These are phyloP conservation scores for Chaetomium cochliodes DNA, from an alignment of 495 filamentous ascomycete species.

Conservation along the genomic window DNA sequence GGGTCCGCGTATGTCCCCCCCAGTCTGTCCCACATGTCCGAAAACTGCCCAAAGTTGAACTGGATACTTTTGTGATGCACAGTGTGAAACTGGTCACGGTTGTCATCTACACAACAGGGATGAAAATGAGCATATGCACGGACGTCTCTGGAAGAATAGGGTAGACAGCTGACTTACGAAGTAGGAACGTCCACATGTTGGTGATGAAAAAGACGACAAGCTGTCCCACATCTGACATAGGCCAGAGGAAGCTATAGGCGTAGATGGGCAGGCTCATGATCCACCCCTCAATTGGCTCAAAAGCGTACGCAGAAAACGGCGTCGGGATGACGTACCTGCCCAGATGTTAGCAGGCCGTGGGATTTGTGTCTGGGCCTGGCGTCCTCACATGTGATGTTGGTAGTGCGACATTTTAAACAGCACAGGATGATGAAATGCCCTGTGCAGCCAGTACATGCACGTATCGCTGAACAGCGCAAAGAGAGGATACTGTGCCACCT, in stretches of 20 bases:
- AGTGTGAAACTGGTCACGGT: constrained; percentile 1
- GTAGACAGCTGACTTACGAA: not conserved
- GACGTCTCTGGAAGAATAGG: not conserved
- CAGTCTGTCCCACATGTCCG: not conserved
- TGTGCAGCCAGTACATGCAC: constrained; percentile 1
- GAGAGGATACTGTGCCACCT: constrained; percentile 2
- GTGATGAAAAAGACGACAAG: not conserved
- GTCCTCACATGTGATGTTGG: not conserved
- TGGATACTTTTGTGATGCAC: constrained; percentile 2
- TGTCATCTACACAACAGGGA: not conserved
- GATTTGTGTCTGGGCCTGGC: not conserved
- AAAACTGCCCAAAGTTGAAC: constrained; percentile 3
- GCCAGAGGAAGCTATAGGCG: constrained; percentile 2
- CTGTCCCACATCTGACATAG: not conserved
- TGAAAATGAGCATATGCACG: not conserved
- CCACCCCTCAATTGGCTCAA: not conserved
- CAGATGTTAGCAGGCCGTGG: not conserved
- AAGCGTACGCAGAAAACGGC: constrained; percentile 1
- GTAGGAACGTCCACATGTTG: not conserved
- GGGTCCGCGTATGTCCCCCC: constrained; percentile 3
- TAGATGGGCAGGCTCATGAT: constrained; percentile 6
- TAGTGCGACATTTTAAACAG: not conserved
- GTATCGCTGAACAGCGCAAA: constrained; percentile 3
- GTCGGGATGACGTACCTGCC: not conserved
- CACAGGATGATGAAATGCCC: not conserved